Conservation (phyloP, 1,284 basidiomycete genomes). For the Schizopora paradoxa region DNA sequence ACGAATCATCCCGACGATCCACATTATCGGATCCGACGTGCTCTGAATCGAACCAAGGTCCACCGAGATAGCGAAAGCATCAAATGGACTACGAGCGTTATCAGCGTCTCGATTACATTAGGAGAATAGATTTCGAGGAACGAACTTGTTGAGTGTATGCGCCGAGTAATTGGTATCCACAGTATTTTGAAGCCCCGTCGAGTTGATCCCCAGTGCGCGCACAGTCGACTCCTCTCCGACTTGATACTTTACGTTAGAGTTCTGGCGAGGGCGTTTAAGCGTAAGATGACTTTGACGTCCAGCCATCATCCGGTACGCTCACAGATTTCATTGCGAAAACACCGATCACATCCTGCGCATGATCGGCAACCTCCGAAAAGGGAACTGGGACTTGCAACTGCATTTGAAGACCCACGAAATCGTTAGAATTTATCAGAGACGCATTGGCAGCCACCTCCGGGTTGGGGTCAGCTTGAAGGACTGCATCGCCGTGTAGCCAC, state of each 20-base stretch:
- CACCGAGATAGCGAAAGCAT: slow-evolving; percentile 1
- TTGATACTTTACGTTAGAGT: neutral
- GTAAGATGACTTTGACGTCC: neutral
- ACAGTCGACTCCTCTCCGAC: neutral
- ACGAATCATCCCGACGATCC: slow-evolving; percentile 5
- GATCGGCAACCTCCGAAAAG: slow-evolving; percentile 7
- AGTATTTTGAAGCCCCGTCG: neutral
- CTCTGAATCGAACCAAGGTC: slow-evolving; percentile 2
- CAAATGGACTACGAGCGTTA: slow-evolving; percentile 1
- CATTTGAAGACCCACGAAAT: slow-evolving; percentile 1
- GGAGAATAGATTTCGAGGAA: neutral
- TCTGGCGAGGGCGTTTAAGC: too few species aligned
- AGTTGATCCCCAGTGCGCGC: neutral
- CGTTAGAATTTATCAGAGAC: slow-evolving; percentile 18
- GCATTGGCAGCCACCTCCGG: neutral
- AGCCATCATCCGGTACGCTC: neutral
- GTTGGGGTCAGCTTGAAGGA: neutral
- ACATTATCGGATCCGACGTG: slow-evolving; percentile 5
- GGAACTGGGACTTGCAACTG: neutral
- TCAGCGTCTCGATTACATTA: neutral
- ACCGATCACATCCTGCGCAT: slow-evolving; percentile 4
- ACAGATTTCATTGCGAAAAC: slow-evolving; percentile 5
- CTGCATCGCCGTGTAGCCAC: slow-evolving; percentile 4
- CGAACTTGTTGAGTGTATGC: slow-evolving; percentile 1
- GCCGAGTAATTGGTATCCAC: slow-evolving; percentile 15